A percentile compares a stretch with the other conserved stretches of the same genome.
Conservation (phyloP, 768 basidiomycete species). For the Podaxis pistillaris region DNA sequence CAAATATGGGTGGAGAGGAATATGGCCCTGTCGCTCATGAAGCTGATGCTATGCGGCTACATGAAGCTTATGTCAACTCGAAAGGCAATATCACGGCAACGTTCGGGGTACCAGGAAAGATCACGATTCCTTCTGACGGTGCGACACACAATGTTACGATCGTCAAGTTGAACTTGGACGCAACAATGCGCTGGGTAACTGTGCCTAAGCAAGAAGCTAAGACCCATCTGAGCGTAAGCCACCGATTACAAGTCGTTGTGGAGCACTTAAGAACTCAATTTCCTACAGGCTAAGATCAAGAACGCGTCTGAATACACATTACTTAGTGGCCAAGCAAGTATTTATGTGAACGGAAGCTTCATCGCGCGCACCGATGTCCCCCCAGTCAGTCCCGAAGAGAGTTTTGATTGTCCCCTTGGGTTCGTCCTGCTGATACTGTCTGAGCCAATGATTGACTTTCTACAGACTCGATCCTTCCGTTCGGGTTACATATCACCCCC, state of each 20-base stretch:
- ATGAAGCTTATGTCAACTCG: constrained; percentile 28
- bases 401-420: constrained; percentile 46
- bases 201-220: constrained; percentile 38
- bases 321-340: constrained; percentile 43
- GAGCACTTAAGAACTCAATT: not conserved
- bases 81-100: constrained; percentile 40
- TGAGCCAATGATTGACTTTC: not conserved
- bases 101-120: constrained; percentile 39
- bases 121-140: constrained; percentile 41
- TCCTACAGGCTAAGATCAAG: constrained; percentile 41
- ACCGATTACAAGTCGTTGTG: not conserved
- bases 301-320: constrained; percentile 56
- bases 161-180: constrained; percentile 32
- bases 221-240: constrained; percentile 36
- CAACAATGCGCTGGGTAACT: constrained; percentile 39
- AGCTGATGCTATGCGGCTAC: constrained; percentile 16
- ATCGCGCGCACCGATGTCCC: constrained; percentile 46
- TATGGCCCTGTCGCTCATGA: too few relatives aligned
- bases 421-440: constrained; percentile 20
- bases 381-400: constrained; percentile 40
- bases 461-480: constrained; percentile 39
- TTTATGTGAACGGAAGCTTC: constrained; percentile 58
- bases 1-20: too few relatives aligned
- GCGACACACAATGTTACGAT: constrained; percentile 42
- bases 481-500: constrained; percentile 39